phyloP scores from a whole-genome alignment of 371 early-diverging fungal genomes.

The Entomophthora muscae region DNA sequence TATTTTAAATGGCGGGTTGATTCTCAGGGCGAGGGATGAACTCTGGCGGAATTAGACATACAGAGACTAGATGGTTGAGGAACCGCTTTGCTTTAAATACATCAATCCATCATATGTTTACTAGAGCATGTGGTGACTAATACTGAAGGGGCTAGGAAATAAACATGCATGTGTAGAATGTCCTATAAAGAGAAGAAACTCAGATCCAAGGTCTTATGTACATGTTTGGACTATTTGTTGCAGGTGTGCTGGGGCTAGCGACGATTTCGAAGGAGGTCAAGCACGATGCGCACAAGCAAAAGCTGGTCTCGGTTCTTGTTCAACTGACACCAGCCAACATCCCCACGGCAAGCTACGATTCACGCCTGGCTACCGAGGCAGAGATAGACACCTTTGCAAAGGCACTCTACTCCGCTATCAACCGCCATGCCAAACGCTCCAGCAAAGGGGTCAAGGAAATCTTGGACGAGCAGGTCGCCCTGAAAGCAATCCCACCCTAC shows the following conservation, averaged over 20 bases:
- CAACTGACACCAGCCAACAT: not conserved
- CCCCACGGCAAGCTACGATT: not conserved
- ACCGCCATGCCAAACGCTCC: not conserved
- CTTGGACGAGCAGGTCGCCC: not conserved
- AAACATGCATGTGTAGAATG: too few relatives aligned
- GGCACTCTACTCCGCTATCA: not conserved
- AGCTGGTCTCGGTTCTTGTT: not conserved
- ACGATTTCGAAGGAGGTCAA: not conserved
- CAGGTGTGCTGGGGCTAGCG: not conserved
- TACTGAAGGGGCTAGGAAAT: too few relatives aligned
- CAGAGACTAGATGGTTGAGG: too few relatives aligned
- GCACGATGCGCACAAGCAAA: not conserved
- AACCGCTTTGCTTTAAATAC: too few relatives aligned
- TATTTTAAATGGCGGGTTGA: too few relatives aligned
- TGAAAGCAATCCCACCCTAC: not conserved
- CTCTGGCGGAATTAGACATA: too few relatives aligned
- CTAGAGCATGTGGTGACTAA: too few relatives aligned
- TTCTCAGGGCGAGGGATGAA: too few relatives aligned
- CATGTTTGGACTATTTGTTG: not conserved
- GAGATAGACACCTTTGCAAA: not conserved
- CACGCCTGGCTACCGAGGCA: not conserved
- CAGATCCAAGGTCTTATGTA: too few relatives aligned
- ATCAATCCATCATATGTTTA: too few relatives aligned
- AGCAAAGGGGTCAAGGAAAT: not conserved
- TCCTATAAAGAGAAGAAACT: too few relatives aligned